These are phyloP conservation scores for Cryphonectria parasitica DNA, from an alignment of 2,329 filamentous ascomycete species.

Conservation along the genomic window DNA sequence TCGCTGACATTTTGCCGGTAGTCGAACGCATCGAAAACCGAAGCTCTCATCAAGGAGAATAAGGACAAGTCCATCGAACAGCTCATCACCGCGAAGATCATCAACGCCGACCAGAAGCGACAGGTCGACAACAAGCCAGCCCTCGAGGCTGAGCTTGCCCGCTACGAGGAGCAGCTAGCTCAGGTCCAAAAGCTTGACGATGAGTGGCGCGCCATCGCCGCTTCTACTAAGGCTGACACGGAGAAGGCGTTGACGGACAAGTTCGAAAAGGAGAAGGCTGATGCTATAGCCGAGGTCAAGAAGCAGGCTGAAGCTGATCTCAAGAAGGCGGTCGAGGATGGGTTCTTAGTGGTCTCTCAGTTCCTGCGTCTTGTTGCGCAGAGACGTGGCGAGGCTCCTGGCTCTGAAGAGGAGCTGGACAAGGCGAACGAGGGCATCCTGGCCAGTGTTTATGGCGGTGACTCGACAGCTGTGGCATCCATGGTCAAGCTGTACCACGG, in stretches of 20 bases:
- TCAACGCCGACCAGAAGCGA: conserved; percentile 80
- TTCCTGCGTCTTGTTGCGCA: conserved; percentile 81
- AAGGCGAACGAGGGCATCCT: conserved; percentile 81
- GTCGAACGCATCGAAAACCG: conserved; percentile 74
- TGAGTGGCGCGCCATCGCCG: conserved; percentile 67
- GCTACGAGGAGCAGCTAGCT: conserved; percentile 73
- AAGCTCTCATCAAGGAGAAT: conserved; percentile 70
- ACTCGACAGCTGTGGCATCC: conserved; percentile 72
- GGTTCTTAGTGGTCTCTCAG: conserved; percentile 73
- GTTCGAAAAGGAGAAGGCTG: conserved; percentile 57
- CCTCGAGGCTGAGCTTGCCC: conserved; percentile 68
- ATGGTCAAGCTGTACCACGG: conserved; percentile 80
- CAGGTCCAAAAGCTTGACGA: conserved; percentile 77
- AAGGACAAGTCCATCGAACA: conserved; percentile 73
- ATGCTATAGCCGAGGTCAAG: conserved; percentile 57
- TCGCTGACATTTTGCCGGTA: conserved; percentile 39
- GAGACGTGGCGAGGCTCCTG: conserved; percentile 70
- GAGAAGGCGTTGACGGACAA: conserved; percentile 60
- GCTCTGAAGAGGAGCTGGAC: conserved; percentile 70
- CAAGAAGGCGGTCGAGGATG: conserved; percentile 62
- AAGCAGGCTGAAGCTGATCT: conserved; percentile 58
- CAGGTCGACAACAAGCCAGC: conserved; percentile 77
- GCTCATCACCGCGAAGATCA: conserved; percentile 70
- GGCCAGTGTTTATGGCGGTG: conserved; percentile 77
- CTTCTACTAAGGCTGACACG: conserved; percentile 61